Conservation (phyloP, 2,329 filamentous ascomycete species). For the Pseudocercospora cruenta region DNA sequence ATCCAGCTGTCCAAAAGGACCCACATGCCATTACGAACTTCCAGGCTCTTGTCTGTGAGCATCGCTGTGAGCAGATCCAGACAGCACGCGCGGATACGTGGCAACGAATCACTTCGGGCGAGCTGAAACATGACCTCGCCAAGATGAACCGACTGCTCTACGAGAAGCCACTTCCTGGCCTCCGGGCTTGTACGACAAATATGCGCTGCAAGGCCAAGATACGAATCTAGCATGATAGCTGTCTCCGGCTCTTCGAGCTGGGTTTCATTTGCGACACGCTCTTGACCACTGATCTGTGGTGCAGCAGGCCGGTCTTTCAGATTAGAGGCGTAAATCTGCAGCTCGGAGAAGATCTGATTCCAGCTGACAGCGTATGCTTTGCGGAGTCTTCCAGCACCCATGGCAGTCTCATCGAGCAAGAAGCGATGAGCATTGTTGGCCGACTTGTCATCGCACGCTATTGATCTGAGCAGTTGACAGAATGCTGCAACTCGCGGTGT, state of each 20-base stretch:
- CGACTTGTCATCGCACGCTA: slow-evolving; percentile 80
- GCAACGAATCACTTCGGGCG: slow-evolving; percentile 74
- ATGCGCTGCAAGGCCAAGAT: slow-evolving; percentile 84
- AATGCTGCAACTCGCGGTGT: slow-evolving; percentile 96
- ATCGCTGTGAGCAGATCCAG: slow-evolving; percentile 78
- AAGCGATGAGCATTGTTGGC: slow-evolving; percentile 87
- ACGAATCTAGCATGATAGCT: slow-evolving; percentile 94
- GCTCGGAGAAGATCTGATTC: slow-evolving; percentile 87
- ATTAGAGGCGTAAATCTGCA: slow-evolving; percentile 80
- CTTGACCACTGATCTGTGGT: slow-evolving; percentile 57
- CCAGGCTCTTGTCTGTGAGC: slow-evolving; percentile 71
- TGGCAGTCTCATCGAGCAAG: slow-evolving; percentile 78
- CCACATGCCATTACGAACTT: slow-evolving; percentile 78
- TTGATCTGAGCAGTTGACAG: slow-evolving; percentile 90
- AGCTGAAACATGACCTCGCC: slow-evolving; percentile 76
- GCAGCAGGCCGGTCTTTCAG: slow-evolving; percentile 71
- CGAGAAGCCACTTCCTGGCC: slow-evolving; percentile 74
- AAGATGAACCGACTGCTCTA: slow-evolving; percentile 67
- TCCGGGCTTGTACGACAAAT: slow-evolving; percentile 73
- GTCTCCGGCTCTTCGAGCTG: slow-evolving; percentile 83
- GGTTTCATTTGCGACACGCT: slow-evolving; percentile 24
- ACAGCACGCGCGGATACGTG: slow-evolving; percentile 78
- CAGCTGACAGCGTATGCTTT: slow-evolving; percentile 86
- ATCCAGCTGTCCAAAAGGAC: slow-evolving; percentile 77
- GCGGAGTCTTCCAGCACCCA: slow-evolving; percentile 66